A percentile compares a stretch with the other conserved stretches of the same genome.
Evolutionary conservation across 805 yeast species (phyloP).

Genomic region (Isabelozyma heimii): DNA sequence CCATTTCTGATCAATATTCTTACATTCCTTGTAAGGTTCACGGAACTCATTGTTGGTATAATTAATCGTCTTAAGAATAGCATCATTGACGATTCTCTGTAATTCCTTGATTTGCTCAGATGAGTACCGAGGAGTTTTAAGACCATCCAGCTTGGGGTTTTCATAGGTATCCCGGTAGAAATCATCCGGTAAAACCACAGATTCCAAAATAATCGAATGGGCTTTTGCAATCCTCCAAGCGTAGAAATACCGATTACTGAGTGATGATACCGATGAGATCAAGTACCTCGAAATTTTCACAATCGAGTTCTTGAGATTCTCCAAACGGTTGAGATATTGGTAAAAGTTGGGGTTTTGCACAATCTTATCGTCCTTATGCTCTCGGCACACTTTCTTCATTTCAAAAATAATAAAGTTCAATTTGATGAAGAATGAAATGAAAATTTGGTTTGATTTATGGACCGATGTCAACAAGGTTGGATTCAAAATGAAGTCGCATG

Average conservation of each 20-base stretch:
- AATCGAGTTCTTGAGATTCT: not conserved
- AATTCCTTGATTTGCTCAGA: not conserved
- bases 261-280: not conserved
- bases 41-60: not conserved
- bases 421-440: slow-evolving; percentile 13
- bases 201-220: slow-evolving; percentile 15
- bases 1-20: slow-evolving; percentile 1
- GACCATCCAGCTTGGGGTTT: not conserved
- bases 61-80: slow-evolving; percentile 1
- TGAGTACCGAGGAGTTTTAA: not conserved
- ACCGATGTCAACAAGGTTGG: slow-evolving; percentile 26
- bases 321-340: not conserved
- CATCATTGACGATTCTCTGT: not conserved
- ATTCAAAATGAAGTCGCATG: slow-evolving; percentile 26
- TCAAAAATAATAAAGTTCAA: slow-evolving; percentile 5
- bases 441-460: slow-evolving; percentile 29
- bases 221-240: slow-evolving; percentile 63
- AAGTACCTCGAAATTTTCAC: not conserved
- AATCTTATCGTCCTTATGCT: not conserved
- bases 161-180: not conserved
- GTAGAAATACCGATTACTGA: slow-evolving; percentile 43
- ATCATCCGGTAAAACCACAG: not conserved
- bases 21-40: not conserved
- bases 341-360: not conserved
- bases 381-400: not conserved